These are phyloP conservation scores for Euphrasia confusa DNA, from an alignment of 257 asterid genomes.

Conservation along the genomic window DNA sequence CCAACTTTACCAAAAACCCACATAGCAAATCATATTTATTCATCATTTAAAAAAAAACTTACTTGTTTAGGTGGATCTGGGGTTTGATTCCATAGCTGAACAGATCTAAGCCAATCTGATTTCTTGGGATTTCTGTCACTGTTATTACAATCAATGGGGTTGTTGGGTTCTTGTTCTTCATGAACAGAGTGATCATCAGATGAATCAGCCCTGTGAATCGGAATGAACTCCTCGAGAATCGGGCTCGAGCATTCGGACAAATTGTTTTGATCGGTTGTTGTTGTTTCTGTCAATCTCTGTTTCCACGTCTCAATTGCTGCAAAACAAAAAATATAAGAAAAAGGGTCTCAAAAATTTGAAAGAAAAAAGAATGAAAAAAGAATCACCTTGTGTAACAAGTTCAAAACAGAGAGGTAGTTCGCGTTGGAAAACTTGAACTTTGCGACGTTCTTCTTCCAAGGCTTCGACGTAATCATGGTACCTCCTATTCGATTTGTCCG, in stretches of 20 bases:
- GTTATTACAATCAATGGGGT: conserved; percentile 6
- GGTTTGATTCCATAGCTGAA: conserved; percentile 72
- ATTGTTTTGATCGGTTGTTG: conserved; percentile 29
- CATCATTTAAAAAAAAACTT: not conserved
- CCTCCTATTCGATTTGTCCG: conserved; percentile 46
- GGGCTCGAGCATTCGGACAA: conserved; percentile 60
- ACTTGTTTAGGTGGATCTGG: conserved; percentile 67
- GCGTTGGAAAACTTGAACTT: conserved; percentile 89
- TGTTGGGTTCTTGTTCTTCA: conserved; percentile 28
- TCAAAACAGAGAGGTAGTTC: conserved; percentile 93
- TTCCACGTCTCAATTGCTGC: conserved; percentile 85
- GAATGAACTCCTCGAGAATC: conserved; percentile 62
- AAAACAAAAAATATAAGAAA: not conserved
- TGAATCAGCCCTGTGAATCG: conserved; percentile 39
- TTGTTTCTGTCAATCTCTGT: conserved; percentile 41
- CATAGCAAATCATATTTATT: not conserved
- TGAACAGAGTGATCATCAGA: conserved; percentile 15
- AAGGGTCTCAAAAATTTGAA: too few species aligned
- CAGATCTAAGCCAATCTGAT: conserved; percentile 85
- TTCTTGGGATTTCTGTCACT: conserved; percentile 33
- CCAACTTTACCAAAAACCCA: not conserved
- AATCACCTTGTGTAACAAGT: conserved; percentile 80
- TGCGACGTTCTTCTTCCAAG: conserved; percentile 66
- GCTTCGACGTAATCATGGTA: conserved; percentile 55
- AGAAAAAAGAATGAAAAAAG: not conserved